Base-by-base conservation (phyloP, 768 basidiomycete genomes). In the Mycena albidolilacea region DNA sequence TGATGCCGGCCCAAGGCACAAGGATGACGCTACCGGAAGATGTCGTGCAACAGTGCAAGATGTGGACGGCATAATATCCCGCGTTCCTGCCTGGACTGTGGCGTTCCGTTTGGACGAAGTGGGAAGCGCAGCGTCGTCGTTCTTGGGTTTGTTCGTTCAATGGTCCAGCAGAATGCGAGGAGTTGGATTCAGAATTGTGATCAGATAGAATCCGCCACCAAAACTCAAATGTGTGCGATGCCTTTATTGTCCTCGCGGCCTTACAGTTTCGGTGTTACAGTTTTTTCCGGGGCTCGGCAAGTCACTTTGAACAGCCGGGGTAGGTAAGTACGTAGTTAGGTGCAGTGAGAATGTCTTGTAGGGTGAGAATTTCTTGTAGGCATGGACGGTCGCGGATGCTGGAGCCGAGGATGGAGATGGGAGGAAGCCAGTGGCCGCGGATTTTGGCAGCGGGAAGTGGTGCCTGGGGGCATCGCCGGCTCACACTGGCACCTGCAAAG, bases 11-110 rank as follows among this genome's bases (percentile, higher is more conserved):
- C 37, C 5, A 59, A n/a, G 58, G 58, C 38, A 44, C 4, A 12
- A 44, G 41, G 15, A 43, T 21, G 39, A 14, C 21, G 61, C 21
- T 46, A 17, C 41, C 61, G 61, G 44, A 62, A 6, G 58, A 39
- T n/a, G 38, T 39, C 38, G 37, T 30, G 41, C 35, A 62, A 21
- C 41, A 62, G 61, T 62, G 44, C 23, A 21, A 46, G 43, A 30
- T 30, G 61, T 62, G 63, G 19, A 52, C 21, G 50, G 50, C 7
- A 21, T 52, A 52, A 52, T 52, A 52, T 52, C 50, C 50, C 50
- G 50, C 50, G n/a, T 21, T 19, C 50, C 19, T 23, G 19, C n/a
- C 50, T n/a, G 50, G 19, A 52, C 50, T 21, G 50, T 21, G 7
- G 3, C 19, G 8, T n/a, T 52, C 50, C 50, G 50, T 21, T 52